These are phyloP conservation scores for Alternaria sp. DNA, from an alignment of 2,329 filamentous ascomycete genomes.

Conservation along the genomic window DNA sequence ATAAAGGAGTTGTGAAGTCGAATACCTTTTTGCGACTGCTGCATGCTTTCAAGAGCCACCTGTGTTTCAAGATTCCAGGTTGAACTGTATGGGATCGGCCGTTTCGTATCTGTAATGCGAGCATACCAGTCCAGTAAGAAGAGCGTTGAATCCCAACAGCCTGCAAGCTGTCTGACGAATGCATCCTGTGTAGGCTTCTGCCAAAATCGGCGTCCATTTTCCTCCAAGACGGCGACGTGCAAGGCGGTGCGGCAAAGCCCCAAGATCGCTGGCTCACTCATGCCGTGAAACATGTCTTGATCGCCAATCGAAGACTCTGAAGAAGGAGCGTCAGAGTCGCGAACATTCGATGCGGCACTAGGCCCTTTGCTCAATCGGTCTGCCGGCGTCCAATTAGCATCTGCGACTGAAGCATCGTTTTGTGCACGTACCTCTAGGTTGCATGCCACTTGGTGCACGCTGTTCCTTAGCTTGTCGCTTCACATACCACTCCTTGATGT, in stretches of 20 bases:
- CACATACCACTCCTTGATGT: conserved; percentile 61
- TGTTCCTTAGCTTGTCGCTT: conserved; percentile 38
- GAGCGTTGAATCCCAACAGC: conserved; percentile 62
- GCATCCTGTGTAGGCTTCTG: conserved; percentile 55
- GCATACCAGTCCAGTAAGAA: conserved; percentile 65
- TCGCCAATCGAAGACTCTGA: conserved; percentile 39
- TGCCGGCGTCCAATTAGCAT: conserved; percentile 21
- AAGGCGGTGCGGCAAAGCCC: conserved; percentile 59
- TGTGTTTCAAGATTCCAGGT: conserved; percentile 67
- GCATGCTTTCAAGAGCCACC: conserved; percentile 62
- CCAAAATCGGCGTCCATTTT: conserved; percentile 56
- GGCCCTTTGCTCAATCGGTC: conserved; percentile 32
- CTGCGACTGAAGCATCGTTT: neutral
- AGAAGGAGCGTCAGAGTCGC: conserved; percentile 41
- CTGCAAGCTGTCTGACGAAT: conserved; percentile 61
- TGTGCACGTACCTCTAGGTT: conserved; percentile 26
- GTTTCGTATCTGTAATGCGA: conserved; percentile 57
- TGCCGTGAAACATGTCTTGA: conserved; percentile 53
- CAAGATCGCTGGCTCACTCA: conserved; percentile 61
- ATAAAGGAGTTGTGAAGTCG: conserved; percentile 65
- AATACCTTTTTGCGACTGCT: conserved; percentile 63
- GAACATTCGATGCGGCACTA: conserved; percentile 37
- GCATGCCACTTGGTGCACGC: neutral
- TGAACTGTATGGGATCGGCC: conserved; percentile 64
- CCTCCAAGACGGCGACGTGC: conserved; percentile 56